Evolutionary conservation across 768 basidiomycete genomes (phyloP).

Genomic region (Clitopilus passeckerianus): DNA sequence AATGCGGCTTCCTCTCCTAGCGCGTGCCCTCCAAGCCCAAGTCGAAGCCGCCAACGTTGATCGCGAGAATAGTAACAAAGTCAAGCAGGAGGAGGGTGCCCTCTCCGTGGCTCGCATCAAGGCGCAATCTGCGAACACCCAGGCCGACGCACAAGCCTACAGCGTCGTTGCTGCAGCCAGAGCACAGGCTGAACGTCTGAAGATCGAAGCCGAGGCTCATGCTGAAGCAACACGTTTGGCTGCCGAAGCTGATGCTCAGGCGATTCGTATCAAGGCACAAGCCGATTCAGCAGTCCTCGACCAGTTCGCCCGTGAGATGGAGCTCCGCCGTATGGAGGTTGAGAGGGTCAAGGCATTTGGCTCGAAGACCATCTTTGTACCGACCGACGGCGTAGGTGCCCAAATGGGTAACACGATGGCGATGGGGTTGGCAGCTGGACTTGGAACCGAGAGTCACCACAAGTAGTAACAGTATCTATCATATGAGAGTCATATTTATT

Average conservation of each 20-base stretch:
- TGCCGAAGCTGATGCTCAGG: conserved; percentile 71
- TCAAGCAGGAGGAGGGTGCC: conserved; percentile 80
- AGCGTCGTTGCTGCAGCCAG: conserved; percentile 67
- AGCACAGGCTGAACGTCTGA: conserved; percentile 64
- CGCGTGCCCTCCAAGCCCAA: conserved; percentile 79
- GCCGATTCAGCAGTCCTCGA: conserved; percentile 62
- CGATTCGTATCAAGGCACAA: conserved; percentile 55
- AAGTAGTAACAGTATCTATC: neutral
- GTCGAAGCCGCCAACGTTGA: conserved; percentile 88
- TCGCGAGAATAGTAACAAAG: conserved; percentile 82
- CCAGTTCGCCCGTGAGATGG: conserved; percentile 74
- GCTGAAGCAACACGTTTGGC: conserved; percentile 74
- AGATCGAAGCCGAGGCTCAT: conserved; percentile 72
- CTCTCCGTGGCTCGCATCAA: conserved; percentile 75
- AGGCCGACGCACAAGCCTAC: conserved; percentile 77
- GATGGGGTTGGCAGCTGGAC: conserved; percentile 63
- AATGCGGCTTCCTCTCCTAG: conserved; percentile 19
- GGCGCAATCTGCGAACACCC: conserved; percentile 56
- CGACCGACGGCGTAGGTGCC: conserved; percentile 52
- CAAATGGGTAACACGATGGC: conserved; percentile 62
- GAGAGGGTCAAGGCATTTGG: conserved; percentile 62
- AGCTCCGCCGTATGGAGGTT: conserved; percentile 62
- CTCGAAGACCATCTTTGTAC: conserved; percentile 62
- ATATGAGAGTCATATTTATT: neutral
- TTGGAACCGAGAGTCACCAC: conserved; percentile 37